phyloP scores from a whole-genome alignment of 2,329 filamentous ascomycete species.

The Cadophora sp. region DNA sequence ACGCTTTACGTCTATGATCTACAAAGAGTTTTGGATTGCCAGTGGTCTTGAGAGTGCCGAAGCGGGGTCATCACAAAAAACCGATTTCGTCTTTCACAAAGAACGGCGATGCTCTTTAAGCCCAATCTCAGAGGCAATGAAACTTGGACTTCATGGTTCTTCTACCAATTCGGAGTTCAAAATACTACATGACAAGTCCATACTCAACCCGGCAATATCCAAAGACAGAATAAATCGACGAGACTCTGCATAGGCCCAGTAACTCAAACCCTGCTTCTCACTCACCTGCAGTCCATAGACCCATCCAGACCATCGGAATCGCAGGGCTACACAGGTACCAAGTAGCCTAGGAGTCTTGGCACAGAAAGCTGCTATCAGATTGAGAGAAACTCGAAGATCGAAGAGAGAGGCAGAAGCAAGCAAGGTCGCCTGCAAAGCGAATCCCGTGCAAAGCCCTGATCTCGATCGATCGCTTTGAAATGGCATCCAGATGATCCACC shows the following conservation, averaged over 20 bases:
- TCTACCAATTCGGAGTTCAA: too few relatives aligned
- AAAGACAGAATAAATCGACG: background rate
- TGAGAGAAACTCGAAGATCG: too few relatives aligned
- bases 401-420: background rate
- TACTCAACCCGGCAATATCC: background rate
- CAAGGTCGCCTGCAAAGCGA: background rate
- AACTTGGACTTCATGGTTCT: too few relatives aligned
- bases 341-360: background rate
- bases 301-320: background rate
- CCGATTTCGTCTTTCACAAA: too few relatives aligned
- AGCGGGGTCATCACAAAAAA: too few relatives aligned
- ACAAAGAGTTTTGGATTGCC: background rate
- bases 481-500: background rate
- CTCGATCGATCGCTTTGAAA: constrained; percentile 5
- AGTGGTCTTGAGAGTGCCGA: too few relatives aligned
- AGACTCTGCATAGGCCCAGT: background rate
- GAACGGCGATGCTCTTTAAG: too few relatives aligned
- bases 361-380: background rate
- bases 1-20: background rate
- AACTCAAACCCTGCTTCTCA: background rate
- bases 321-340: constrained; percentile 11
- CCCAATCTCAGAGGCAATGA: too few relatives aligned
- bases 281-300: background rate
- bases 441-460: constrained; percentile 6
- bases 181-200: background rate